Evolutionary conservation across 176 grass and related monocot genomes (phyloP).

Genomic region (Areca catechu): DNA sequence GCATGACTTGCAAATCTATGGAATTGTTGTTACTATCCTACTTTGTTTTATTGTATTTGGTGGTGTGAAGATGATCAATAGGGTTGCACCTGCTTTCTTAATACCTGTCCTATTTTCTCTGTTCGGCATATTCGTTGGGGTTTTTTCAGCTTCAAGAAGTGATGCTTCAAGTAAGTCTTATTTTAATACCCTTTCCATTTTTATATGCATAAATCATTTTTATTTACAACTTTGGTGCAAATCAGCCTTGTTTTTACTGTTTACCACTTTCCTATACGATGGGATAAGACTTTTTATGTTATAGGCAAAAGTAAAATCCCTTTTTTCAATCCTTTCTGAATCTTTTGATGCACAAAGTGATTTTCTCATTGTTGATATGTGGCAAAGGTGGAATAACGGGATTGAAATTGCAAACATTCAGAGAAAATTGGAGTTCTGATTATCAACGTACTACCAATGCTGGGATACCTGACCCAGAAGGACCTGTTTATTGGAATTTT

Average conservation of each 20-base stretch:
- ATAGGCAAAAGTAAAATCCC: too few species aligned
- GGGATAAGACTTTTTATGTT: too few species aligned
- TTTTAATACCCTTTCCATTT: background rate
- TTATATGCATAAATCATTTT: background rate
- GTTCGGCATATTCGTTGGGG: slow-evolving; percentile 85
- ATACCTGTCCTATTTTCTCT: slow-evolving; percentile 89
- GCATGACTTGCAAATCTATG: slow-evolving; percentile 95
- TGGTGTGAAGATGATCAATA: slow-evolving; percentile 98
- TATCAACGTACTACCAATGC: slow-evolving; percentile 95
- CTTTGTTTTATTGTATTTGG: slow-evolving; percentile 98
- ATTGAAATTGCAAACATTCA: slow-evolving; percentile 65
- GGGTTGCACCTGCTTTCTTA: slow-evolving; percentile 87
- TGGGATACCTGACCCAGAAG: slow-evolving; percentile 83
- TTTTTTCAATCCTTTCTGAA: too few species aligned
- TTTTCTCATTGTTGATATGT: background rate
- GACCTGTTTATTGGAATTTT: slow-evolving; percentile 96
- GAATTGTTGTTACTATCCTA: slow-evolving; percentile 82
- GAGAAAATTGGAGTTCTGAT: slow-evolving; percentile 78
- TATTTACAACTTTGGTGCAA: too few species aligned
- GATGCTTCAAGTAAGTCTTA: slow-evolving; percentile 63
- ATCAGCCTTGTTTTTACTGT: too few species aligned
- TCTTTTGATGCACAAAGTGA: too few species aligned
- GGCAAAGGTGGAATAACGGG: slow-evolving; percentile 68
- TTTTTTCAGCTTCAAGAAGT: slow-evolving; percentile 78
- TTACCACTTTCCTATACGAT: too few species aligned